Base-by-base conservation (phyloP, 2,329 filamentous ascomycete genomes). In the Colletotrichum zoysiae region DNA sequence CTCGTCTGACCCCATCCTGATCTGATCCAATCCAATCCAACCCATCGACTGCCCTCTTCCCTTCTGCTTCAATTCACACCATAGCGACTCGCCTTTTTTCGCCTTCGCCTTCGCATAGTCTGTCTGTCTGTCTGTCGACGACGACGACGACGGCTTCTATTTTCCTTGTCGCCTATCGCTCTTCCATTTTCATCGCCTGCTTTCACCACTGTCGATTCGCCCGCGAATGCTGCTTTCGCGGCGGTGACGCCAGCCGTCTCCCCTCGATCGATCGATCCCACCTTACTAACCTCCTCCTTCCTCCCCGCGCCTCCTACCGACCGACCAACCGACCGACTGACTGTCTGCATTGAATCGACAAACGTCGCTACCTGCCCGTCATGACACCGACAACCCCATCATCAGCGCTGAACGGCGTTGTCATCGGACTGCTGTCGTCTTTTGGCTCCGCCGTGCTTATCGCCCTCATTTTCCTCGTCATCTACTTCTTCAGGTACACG, bases 401-500 rank as follows among this genome's bases (percentile, higher is more conserved):
- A 53, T 86, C 85, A 40, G 86, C 86, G 76, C 81, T 90, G 75
- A 90, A 89, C 75, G 95, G 95, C 81, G 93, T 98, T 78, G 88
- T 98, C 82, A 98, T 99, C 81, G 96, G 95, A 76, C 91, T 99
- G 79, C 87, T 98, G 74, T 97, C 95, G 50, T 97, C 95, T 18
- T 95, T 98, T 82, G 95, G 95, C 74, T 97, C 95, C 50, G 95
- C 95, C 56, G 89, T 93, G 42, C 86, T 98, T 70, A 94, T 97
- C 74, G 92, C 93, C 70, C 81, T 97, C 74, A 86, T 97, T 70
- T 91, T 95, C 77, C 86, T 92, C 65, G 84, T 96, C 79, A 90
- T 98, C 80, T 98, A 97, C 83, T 96, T 98, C 84, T 96, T 98
- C 82, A 90, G 93, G 83, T 97, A 97, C 81, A 98, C 95, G 48